Evolutionary conservation across 192 early-diverging fungal genomes (phyloP).

Genomic region (Coemansia biformis): DNA sequence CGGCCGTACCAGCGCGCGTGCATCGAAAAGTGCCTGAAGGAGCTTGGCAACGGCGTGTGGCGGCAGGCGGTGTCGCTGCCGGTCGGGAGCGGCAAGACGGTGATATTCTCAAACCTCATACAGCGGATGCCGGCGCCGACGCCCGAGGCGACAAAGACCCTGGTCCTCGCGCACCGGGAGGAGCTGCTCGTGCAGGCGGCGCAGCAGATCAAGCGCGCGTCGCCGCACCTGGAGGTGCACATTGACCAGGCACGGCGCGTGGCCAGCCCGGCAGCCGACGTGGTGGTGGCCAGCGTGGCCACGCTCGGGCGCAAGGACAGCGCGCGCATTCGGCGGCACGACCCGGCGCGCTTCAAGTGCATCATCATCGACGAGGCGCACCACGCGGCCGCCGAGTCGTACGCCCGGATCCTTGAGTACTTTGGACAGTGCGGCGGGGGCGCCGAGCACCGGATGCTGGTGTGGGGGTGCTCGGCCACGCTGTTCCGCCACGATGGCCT

Average conservation of each 20-base stretch:
- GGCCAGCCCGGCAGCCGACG: constrained; percentile 59
- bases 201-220: constrained; percentile 56
- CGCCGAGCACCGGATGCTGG: constrained; percentile 43
- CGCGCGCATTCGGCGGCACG: constrained; percentile 56
- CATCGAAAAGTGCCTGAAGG: constrained; percentile 59
- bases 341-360: constrained; percentile 75
- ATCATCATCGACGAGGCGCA: constrained; percentile 94
- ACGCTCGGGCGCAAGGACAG: constrained; percentile 57
- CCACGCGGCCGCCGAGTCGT: constrained; percentile 78
- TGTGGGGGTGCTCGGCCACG: constrained; percentile 95
- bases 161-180: constrained; percentile 84
- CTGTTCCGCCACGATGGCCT: constrained; percentile 80
- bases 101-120: constrained; percentile 82
- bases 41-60: constrained; percentile 54
- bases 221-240: constrained; percentile 56
- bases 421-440: constrained; percentile 41
- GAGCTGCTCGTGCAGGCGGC: constrained; percentile 83
- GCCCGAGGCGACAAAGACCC: constrained; percentile 62
- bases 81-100: constrained; percentile 86
- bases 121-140: constrained; percentile 57
- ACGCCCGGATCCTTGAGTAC: constrained; percentile 64
- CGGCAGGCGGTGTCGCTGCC: constrained; percentile 79
- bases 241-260: constrained; percentile 63
- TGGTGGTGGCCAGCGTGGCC: constrained; percentile 74
- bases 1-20: constrained; percentile 86